phyloP scores from a whole-genome alignment of 163 green algal species.

The Volvox carteri region DNA sequence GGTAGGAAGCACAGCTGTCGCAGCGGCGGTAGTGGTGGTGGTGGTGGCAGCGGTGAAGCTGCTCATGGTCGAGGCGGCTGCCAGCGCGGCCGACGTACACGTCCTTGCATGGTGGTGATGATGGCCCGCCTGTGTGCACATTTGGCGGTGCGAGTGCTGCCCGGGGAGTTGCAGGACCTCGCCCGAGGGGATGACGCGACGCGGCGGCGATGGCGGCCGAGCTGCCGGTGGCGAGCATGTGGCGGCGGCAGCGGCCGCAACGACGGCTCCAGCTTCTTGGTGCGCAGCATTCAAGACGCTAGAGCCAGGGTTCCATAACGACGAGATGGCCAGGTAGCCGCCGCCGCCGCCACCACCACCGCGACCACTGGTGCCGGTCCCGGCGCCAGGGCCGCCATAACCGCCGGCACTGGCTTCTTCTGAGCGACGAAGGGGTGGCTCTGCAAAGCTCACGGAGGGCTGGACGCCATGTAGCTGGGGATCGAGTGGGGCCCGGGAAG shows the following conservation, averaged over 20 bases:
- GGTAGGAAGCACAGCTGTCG: no score
- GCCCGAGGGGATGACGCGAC: constrained; percentile 17
- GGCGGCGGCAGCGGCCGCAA: background rate
- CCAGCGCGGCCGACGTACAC: background rate
- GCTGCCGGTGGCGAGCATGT: background rate
- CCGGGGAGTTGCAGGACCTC: constrained; percentile 4
- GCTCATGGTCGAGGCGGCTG: background rate
- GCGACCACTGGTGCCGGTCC: background rate
- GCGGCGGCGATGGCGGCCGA: background rate
- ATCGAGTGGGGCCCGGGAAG: no score
- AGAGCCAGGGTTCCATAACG: background rate
- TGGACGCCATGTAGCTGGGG: no score
- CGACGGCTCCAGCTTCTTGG: no score
- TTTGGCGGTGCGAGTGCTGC: background rate
- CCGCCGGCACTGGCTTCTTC: background rate
- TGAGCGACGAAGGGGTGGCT: no score
- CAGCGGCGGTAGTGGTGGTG: no score
- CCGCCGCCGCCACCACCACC: background rate
- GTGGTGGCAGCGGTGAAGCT: no score
- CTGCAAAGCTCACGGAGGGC: no score
- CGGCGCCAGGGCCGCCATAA: background rate
- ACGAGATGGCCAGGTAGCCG: constrained; percentile 1
- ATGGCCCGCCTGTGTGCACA: background rate
- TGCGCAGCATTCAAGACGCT: no score
- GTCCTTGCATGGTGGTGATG: background rate